Percentiles rank a stretch among this genome's conserved stretches.
Evolutionary conservation across 257 asterid species (phyloP).

Genomic region (Solanum okadae): DNA sequence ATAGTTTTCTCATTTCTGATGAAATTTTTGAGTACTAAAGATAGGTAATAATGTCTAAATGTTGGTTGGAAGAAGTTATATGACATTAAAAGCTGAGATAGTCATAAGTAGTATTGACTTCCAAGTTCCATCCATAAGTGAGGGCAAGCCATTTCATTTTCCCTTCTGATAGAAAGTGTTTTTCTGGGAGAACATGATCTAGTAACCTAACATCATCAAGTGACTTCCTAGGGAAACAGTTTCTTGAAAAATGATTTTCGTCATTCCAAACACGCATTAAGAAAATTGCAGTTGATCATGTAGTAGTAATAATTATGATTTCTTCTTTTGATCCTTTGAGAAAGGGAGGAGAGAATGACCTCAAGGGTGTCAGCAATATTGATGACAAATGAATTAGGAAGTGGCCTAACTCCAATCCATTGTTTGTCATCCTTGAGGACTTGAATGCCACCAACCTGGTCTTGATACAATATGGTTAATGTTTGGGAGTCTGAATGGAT

Average conservation of each 20-base stretch:
- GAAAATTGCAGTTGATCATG: background rate
- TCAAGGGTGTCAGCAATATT: constrained; percentile 25
- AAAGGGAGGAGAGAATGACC: background rate
- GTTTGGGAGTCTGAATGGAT: constrained; percentile 22
- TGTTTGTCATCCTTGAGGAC: background rate
- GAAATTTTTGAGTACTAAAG: background rate
- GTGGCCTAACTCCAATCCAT: constrained; percentile 13
- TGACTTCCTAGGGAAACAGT: background rate
- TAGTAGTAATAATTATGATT: background rate
- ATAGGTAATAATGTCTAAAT: background rate
- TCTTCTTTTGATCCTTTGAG: background rate
- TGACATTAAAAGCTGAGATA: background rate
- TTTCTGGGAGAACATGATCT: background rate
- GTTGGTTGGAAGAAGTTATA: background rate
- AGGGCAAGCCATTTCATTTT: background rate
- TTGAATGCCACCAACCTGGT: constrained; percentile 19
- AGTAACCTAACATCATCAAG: background rate
- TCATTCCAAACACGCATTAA: background rate
- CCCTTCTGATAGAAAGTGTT: background rate
- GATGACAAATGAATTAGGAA: constrained; percentile 11
- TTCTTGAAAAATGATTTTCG: background rate
- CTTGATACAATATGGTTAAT: constrained; percentile 9
- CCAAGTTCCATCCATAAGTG: background rate
- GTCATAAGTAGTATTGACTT: background rate
- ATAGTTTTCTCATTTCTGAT: background rate